A percentile compares a stretch with the other conserved stretches of the same genome.
Conservation (phyloP, 2,329 filamentous ascomycete species). For the Ceratocystis destructans region DNA sequence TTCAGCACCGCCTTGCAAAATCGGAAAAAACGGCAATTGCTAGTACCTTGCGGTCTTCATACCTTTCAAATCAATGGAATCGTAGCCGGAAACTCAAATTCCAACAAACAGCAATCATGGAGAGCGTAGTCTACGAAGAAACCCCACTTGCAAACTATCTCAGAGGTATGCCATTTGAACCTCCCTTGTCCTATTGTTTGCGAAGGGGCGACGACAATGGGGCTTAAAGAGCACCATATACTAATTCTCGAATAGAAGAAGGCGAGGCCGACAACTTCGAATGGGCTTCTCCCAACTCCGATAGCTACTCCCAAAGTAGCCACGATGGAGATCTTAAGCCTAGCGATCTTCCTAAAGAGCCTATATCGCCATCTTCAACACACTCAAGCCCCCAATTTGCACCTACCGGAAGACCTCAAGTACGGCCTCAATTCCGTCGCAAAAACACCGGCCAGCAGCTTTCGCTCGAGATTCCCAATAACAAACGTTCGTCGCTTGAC, state of each 20-base stretch:
- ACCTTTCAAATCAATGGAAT: constrained; percentile 6
- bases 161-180: constrained; percentile 47
- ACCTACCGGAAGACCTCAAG: constrained; percentile 41
- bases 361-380: constrained; percentile 32
- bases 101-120: constrained; percentile 42
- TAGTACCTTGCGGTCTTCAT: constrained; percentile 1
- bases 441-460: constrained; percentile 33
- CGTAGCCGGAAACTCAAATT: constrained; percentile 5
- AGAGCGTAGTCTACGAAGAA: constrained; percentile 74
- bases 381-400: constrained; percentile 41
- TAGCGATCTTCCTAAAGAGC: constrained; percentile 13
- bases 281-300: constrained; percentile 34
- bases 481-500: constrained; percentile 29
- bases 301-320: constrained; percentile 21
- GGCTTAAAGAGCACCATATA: constrained; percentile 18
- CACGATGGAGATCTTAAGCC: constrained; percentile 24
- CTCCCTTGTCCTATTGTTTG: not conserved
- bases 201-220: not conserved
- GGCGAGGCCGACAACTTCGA: constrained; percentile 35
- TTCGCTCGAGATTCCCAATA: constrained; percentile 29
- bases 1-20: not conserved
- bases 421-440: constrained; percentile 40
- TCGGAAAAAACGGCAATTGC: constrained; percentile 2
- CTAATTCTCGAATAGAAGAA: constrained; percentile 30
- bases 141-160: constrained; percentile 81